phyloP scores from a whole-genome alignment of 345 rosid species.

The Boechera stricta region DNA sequence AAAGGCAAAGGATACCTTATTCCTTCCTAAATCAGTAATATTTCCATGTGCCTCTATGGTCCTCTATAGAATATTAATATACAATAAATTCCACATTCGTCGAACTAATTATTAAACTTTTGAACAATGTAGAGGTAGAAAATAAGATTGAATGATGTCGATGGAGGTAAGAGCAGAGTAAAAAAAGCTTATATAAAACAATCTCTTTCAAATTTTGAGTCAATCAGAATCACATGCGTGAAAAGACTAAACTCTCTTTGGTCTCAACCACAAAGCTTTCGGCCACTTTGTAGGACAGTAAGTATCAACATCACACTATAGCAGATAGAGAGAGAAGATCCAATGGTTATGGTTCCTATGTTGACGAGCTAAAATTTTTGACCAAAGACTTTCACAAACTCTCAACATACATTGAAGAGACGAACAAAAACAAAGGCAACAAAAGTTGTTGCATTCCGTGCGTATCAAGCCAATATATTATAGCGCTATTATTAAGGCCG shows the following conservation, averaged over 20 bases:
- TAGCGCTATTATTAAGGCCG: neutral
- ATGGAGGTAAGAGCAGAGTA: neutral
- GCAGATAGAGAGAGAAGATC: conserved; percentile 25
- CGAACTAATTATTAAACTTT: conserved; percentile 42
- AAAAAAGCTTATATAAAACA: neutral
- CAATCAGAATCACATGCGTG: conserved; percentile 53
- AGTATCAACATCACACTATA: conserved; percentile 42
- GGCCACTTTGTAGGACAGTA: conserved; percentile 42
- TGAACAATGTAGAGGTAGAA: conserved; percentile 24
- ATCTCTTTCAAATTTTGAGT: conserved; percentile 34
- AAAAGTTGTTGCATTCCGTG: conserved; percentile 16
- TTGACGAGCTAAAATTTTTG: conserved; percentile 29
- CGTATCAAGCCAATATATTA: neutral
- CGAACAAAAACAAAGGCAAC: neutral
- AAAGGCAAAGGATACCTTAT: conserved; percentile 32
- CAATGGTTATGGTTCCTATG: conserved; percentile 31
- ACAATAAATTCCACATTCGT: conserved; percentile 31
- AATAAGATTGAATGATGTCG: conserved; percentile 16
- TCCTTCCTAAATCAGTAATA: conserved; percentile 36
- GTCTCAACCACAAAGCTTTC: conserved; percentile 32
- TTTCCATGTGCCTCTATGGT: conserved; percentile 34
- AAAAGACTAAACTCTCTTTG: conserved; percentile 60
- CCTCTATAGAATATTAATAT: conserved; percentile 25
- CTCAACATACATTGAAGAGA: conserved; percentile 7
- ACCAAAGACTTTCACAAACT: conserved; percentile 38